Conservation (phyloP, 345 rosid genomes). For the Salix caprea region DNA sequence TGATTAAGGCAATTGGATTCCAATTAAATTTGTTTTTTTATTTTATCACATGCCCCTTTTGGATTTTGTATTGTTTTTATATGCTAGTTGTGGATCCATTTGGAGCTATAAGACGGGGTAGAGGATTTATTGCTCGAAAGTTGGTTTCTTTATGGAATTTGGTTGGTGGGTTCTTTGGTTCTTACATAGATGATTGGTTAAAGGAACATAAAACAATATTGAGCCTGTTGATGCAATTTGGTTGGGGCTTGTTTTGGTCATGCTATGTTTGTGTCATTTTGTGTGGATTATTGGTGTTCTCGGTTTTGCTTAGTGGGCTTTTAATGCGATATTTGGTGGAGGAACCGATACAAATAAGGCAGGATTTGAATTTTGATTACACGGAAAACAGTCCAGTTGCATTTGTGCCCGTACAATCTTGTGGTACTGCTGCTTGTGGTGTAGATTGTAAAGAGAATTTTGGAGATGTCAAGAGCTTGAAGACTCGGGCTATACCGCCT, state of each 20-base stretch:
- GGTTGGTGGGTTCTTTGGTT: conserved; percentile 26
- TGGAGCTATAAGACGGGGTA: conserved; percentile 36
- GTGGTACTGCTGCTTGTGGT: conserved; percentile 44
- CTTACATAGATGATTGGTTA: conserved; percentile 33
- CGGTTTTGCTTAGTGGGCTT: conserved; percentile 51
- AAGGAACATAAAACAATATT: conserved; percentile 42
- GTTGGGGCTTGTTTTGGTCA: conserved; percentile 69
- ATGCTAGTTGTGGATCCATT: conserved; percentile 57
- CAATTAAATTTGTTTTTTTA: conserved; percentile 48
- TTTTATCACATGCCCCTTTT: conserved; percentile 46
- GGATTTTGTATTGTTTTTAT: conserved; percentile 30
- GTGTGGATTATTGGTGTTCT: conserved; percentile 48
- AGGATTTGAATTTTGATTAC: conserved; percentile 62
- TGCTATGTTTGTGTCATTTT: conserved; percentile 55
- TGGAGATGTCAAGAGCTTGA: conserved; percentile 20
- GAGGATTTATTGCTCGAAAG: conserved; percentile 27
- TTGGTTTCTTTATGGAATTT: conserved; percentile 23
- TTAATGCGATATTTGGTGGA: conserved; percentile 54
- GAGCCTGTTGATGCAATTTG: conserved; percentile 41
- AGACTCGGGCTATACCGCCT: conserved; percentile 32
- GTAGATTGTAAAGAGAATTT: conserved; percentile 42
- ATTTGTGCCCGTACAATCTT: conserved; percentile 49
- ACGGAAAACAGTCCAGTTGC: conserved; percentile 62
- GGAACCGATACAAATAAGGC: conserved; percentile 52
- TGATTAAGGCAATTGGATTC: conserved; percentile 63